These are phyloP conservation scores for Teratosphaeriaceae sp. DNA, from an alignment of 2,329 filamentous ascomycete genomes.

Conservation along the genomic window DNA sequence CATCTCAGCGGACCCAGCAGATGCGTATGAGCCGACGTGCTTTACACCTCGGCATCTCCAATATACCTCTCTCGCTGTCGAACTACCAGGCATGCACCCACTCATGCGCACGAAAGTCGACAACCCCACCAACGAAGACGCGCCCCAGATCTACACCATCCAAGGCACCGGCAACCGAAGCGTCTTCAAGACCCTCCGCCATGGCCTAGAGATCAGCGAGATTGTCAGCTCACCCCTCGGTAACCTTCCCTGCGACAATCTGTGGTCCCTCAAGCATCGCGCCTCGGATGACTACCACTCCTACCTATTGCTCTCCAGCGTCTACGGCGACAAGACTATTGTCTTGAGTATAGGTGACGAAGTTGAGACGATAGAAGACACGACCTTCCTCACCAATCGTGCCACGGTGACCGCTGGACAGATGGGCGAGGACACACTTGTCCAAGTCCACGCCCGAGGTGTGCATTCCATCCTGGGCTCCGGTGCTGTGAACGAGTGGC, in stretches of 20 bases:
- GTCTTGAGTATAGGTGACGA: slow-evolving; percentile 95
- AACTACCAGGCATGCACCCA: slow-evolving; percentile 72
- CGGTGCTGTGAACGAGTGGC: slow-evolving; percentile 83
- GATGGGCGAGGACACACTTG: slow-evolving; percentile 83
- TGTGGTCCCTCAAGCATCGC: slow-evolving; percentile 91
- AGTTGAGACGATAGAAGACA: slow-evolving; percentile 91
- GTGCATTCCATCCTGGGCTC: slow-evolving; percentile 81
- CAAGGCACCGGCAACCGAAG: slow-evolving; percentile 85
- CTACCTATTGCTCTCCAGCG: slow-evolving; percentile 74
- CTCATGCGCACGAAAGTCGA: slow-evolving; percentile 86
- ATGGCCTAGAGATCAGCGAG: slow-evolving; percentile 87
- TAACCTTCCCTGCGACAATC: slow-evolving; percentile 35
- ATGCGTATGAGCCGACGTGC: slow-evolving; percentile 69
- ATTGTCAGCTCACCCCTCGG: slow-evolving; percentile 24
- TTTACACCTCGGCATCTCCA: slow-evolving; percentile 73
- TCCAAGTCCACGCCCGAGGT: slow-evolving; percentile 94
- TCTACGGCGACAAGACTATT: slow-evolving; percentile 53
- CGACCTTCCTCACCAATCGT: slow-evolving; percentile 81
- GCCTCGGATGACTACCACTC: slow-evolving; percentile 79
- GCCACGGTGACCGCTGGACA: slow-evolving; percentile 90
- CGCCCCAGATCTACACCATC: slow-evolving; percentile 91
- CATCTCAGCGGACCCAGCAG: slow-evolving; percentile 67
- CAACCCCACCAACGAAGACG: slow-evolving; percentile 86
- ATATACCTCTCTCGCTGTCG: slow-evolving; percentile 51
- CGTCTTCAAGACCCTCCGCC: slow-evolving; percentile 83